A percentile compares a stretch with the other conserved stretches of the same genome.
Evolutionary conservation across 1,139 yeast species (phyloP).

Genomic region (Candida sanyaensis): DNA sequence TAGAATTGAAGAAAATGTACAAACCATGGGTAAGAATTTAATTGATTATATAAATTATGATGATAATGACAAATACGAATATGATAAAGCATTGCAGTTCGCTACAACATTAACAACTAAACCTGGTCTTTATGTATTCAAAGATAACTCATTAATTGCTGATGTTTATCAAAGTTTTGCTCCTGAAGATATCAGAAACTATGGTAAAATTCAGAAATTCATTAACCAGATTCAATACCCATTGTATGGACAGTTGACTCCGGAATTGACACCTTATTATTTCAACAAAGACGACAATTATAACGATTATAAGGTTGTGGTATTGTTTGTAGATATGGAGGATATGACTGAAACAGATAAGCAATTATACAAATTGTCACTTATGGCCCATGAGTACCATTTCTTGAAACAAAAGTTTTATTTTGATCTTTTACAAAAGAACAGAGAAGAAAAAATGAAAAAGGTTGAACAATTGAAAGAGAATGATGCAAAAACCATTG

Average conservation of each 20-base stretch:
- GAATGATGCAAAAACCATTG: conserved; percentile 39
- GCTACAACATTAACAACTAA: conserved; percentile 56
- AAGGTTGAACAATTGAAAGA: conserved; percentile 45
- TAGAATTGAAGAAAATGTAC: conserved; percentile 39
- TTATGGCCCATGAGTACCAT: conserved; percentile 57
- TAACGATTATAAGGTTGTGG: conserved; percentile 47
- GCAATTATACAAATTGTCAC: conserved; percentile 44
- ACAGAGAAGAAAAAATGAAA: conserved; percentile 45
- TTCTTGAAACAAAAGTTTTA: conserved; percentile 45
- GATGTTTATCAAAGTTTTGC: conserved; percentile 60
- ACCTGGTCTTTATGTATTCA: conserved; percentile 63
- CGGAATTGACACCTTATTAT: conserved; percentile 32
- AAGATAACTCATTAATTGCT: conserved; percentile 55
- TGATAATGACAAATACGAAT: conserved; percentile 25
- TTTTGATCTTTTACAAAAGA: conserved; percentile 36
- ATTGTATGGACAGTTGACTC: conserved; percentile 51
- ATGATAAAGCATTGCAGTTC: conserved; percentile 46
- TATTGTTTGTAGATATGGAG: conserved; percentile 51
- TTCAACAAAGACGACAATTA: conserved; percentile 28
- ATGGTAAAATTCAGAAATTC: conserved; percentile 48
- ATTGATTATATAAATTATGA: conserved; percentile 45
- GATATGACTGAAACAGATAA: conserved; percentile 37
- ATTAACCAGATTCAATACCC: conserved; percentile 51
- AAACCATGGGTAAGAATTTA: conserved; percentile 44
- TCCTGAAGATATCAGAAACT: conserved; percentile 61